Base-by-base conservation (phyloP, 2,329 filamentous ascomycete species). In the Pseudomassariella vexata region DNA sequence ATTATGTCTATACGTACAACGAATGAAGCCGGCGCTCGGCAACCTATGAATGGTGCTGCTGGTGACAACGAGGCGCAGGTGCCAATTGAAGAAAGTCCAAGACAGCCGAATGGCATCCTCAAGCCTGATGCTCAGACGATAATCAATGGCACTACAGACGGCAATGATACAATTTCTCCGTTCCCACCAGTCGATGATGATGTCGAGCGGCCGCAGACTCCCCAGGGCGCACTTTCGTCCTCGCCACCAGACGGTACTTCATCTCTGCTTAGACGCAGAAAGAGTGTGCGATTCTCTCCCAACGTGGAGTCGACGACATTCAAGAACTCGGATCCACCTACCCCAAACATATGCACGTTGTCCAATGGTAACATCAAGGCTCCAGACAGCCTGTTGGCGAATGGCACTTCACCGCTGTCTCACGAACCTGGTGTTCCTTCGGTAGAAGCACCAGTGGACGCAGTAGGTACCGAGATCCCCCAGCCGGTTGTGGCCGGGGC, bases 261-360 rank as follows among this genome's bases (percentile, higher is more conserved):
- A n/a, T 7, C 31, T 7, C 42, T 48, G 4, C 17, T 49, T 6
- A 71, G 66, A 45, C 60, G 65, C 21, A 60, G 58, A 24, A 87
- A 85, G 59, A 80, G 73, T 34, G 82, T 86, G 3, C 73, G 79
- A 7, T 86, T 86, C 47, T 83, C 82, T 4, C 73, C 80, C 1
- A 71, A 67, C 10, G 74, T 85, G 2, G 72, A 82, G 47, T 77
- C 79, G 7, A 73, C 76, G 2, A 79, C 79, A 1, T 79, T 79
- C 39, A 49, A 67, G 26, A 52, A 62, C 14, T 57, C 56, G 0
- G 72, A 76, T 23, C 70, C 73, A 9, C 75, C 65, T 5, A 74
- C 63, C 40, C 67, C 62, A 14, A 63, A 49, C 39, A 59, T 50
- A 32, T 48, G 35, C 44, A 45, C 19, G 22, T 40, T 21, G 30